phyloP scores from a whole-genome alignment of 805 yeast genomes.

The Teunomyces cretensis region DNA sequence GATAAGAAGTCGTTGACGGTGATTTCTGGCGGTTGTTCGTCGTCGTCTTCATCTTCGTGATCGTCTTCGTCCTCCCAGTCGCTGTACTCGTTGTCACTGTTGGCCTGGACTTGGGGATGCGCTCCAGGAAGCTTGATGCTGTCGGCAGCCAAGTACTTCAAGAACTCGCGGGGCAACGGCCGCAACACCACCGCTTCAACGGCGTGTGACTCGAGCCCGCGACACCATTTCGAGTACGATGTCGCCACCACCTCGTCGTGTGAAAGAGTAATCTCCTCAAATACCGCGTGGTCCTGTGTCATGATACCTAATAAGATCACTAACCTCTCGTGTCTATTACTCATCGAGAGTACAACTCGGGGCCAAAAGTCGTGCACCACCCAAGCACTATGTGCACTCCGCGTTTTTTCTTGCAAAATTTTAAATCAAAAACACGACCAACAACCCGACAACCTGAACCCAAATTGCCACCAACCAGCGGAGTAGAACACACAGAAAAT shows the following conservation, averaged over 20 bases:
- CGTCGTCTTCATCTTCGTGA: slow-evolving; percentile 7
- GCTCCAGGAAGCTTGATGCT: slow-evolving; percentile 53
- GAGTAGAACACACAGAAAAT: background rate
- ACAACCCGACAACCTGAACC: background rate
- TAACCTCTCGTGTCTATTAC: no score
- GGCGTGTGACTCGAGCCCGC: slow-evolving; percentile 18
- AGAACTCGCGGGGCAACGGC: slow-evolving; percentile 35
- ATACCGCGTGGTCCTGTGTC: slow-evolving; percentile 19
- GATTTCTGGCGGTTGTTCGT: slow-evolving; percentile 5
- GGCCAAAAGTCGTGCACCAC: background rate
- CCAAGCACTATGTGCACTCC: background rate
- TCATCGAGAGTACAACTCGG: no score
- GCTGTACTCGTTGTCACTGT: slow-evolving; percentile 65
- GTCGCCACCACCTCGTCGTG: slow-evolving; percentile 31
- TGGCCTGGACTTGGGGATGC: slow-evolving; percentile 33
- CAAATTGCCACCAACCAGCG: background rate
- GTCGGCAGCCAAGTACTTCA: slow-evolving; percentile 49
- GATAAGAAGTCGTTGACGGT: slow-evolving; percentile 53
- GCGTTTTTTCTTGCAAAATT: background rate
- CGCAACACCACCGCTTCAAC: slow-evolving; percentile 24
- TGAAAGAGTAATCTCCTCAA: slow-evolving; percentile 26
- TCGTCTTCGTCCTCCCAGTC: slow-evolving; percentile 62
- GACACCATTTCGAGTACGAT: slow-evolving; percentile 36
- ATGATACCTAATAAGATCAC: no score
- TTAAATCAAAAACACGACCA: background rate